Evolutionary conservation across 352 stramenopile genomes (phyloP).

Genomic region (Blastocystis hominis): DNA sequence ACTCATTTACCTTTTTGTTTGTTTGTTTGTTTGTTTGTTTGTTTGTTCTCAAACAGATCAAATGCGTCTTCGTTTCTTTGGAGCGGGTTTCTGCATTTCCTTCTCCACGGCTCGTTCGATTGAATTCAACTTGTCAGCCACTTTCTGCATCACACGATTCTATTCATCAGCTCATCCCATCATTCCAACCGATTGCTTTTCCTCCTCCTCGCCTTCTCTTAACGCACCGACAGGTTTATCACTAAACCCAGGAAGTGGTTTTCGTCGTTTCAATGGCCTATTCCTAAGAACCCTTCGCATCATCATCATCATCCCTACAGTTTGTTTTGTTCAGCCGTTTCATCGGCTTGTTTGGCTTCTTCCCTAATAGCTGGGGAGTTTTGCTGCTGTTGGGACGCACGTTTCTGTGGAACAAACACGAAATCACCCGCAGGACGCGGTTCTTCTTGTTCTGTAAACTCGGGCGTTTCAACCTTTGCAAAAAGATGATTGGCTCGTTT

Average conservation of each 20-base stretch:
- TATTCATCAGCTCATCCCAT: not conserved
- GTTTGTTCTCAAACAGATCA: not conserved
- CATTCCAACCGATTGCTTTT: not conserved
- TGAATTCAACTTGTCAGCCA: not conserved
- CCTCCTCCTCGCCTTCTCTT: not conserved
- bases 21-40: no score
- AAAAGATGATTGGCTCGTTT: not conserved
- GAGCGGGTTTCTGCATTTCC: not conserved
- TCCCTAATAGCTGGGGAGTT: not conserved
- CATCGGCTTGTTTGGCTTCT: not conserved
- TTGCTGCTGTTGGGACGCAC: not conserved
- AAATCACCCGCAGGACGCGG: constrained; percentile 2
- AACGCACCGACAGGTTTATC: not conserved
- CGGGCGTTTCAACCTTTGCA: not conserved
- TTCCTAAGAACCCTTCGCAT: not conserved
- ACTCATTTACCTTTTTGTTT: not conserved
- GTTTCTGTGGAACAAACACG: not conserved
- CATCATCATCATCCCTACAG: not conserved
- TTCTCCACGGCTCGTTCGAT: not conserved
- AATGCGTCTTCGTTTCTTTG: constrained; percentile 42
- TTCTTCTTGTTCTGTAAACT: constrained; percentile 14
- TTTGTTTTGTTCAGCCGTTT: not conserved
- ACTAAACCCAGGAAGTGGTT: not conserved
- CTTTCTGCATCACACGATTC: not conserved
- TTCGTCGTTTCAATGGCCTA: not conserved